Percentiles rank a stretch among this genome's conserved stretches.
Evolutionary conservation across 352 stramenopile species (phyloP).

Genomic region (Globisporangium splendens): DNA sequence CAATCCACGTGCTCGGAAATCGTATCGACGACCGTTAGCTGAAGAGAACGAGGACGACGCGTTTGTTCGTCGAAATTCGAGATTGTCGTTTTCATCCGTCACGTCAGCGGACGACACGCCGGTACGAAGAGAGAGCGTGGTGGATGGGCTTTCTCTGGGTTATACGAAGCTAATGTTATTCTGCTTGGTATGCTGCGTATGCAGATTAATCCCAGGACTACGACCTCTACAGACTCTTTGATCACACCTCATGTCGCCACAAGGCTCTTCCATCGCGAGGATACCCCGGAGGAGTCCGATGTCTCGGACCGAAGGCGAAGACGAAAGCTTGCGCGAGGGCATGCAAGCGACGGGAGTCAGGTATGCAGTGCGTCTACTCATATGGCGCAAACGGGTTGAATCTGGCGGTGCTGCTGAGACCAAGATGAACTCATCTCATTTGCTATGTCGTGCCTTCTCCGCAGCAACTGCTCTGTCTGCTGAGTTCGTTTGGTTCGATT

Average conservation of each 20-base stretch:
- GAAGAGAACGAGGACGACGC: conserved; percentile 68
- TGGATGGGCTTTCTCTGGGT: neutral
- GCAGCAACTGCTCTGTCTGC: conserved; percentile 47
- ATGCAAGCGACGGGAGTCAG: conserved; percentile 4
- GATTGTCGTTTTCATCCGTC: conserved; percentile 58
- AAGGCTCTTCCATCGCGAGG: conserved; percentile 15
- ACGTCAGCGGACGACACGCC: conserved; percentile 47
- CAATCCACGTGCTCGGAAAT: conserved; percentile 37
- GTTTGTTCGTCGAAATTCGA: conserved; percentile 39
- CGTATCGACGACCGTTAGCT: conserved; percentile 41
- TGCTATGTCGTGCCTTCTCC: neutral
- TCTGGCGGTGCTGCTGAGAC: too few species aligned
- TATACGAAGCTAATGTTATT: neutral
- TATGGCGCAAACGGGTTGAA: neutral
- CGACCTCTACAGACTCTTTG: neutral
- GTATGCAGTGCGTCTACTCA: neutral
- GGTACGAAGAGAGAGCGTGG: conserved; percentile 22
- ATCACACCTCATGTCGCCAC: conserved; percentile 11
- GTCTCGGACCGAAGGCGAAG: neutral
- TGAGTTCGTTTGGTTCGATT: conserved; percentile 72
- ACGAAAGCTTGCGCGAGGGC: neutral
- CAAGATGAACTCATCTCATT: neutral
- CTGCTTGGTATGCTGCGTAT: neutral
- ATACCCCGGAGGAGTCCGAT: conserved; percentile 5
- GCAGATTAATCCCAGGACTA: conserved; percentile 2